Conservation (phyloP, 2,329 filamentous ascomycete genomes). For the Emmonsiellopsis sp. region DNA sequence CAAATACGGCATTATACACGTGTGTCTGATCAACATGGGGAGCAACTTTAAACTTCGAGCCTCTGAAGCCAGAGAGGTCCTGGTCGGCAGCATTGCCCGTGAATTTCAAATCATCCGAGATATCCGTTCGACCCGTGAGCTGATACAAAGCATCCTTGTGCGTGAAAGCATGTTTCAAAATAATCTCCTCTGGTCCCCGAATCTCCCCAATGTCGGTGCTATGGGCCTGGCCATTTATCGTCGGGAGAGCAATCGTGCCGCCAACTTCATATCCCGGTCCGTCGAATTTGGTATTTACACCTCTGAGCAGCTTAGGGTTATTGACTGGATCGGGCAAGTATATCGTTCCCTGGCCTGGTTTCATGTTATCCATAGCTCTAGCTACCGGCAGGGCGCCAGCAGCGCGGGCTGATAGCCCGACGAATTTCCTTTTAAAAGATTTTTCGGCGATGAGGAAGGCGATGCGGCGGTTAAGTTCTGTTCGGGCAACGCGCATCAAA, state of each 20-base stretch:
- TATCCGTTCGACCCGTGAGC: constrained; percentile 68
- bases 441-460: constrained; percentile 92
- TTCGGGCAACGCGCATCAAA: constrained; percentile 79
- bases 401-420: constrained; percentile 74
- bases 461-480: constrained; percentile 78
- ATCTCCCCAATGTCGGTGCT: constrained; percentile 80
- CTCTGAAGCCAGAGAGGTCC: constrained; percentile 53
- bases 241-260: constrained; percentile 79
- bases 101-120: constrained; percentile 57
- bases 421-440: constrained; percentile 80
- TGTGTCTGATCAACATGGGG: constrained; percentile 90
- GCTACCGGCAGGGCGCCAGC: constrained; percentile 90
- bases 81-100: constrained; percentile 44
- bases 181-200: constrained; percentile 66
- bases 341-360: constrained; percentile 65
- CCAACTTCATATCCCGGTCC: constrained; percentile 60
- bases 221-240: constrained; percentile 67
- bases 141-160: constrained; percentile 65
- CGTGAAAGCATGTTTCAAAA: constrained; percentile 81
- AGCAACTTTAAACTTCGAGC: constrained; percentile 76
- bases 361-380: constrained; percentile 80
- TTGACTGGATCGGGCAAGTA: constrained; percentile 83
- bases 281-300: constrained; percentile 75
- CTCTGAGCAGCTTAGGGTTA: constrained; percentile 70
- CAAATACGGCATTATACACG: constrained; percentile 89